Conservation (phyloP, 2,329 filamentous ascomycete species). For the Geosmithia flava region DNA sequence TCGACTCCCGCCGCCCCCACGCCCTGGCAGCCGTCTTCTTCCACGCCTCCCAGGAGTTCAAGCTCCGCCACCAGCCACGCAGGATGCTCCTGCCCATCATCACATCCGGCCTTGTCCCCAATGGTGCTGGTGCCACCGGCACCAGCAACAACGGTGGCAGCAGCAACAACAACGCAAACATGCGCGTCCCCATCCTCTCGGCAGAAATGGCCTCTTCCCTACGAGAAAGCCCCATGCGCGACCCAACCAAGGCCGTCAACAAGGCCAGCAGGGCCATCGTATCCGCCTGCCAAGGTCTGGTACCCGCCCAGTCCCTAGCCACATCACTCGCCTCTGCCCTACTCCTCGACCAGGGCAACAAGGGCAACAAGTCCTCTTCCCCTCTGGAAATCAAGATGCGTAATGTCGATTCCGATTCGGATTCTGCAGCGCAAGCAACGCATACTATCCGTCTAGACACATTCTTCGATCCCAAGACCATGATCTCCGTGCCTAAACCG, state of each 20-base stretch:
- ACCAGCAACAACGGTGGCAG: background rate
- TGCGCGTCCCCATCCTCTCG: background rate
- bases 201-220: background rate
- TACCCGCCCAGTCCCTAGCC: background rate
- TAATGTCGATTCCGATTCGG: background rate
- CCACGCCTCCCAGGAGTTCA: slow-evolving; percentile 7
- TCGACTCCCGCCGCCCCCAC: slow-evolving; percentile 14
- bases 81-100: background rate
- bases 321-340: background rate
- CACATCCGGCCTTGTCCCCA: background rate
- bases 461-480: background rate
- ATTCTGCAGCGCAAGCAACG: background rate
- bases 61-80: background rate
- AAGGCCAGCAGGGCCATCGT: background rate
- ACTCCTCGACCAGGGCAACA: background rate
- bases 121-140: too few relatives aligned
- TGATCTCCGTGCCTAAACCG: background rate
- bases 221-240: background rate
- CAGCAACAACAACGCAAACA: too few relatives aligned
- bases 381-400: background rate
- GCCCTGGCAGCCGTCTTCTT: slow-evolving; percentile 18
- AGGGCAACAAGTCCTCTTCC: background rate
- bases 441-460: background rate
- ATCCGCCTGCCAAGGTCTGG: background rate
- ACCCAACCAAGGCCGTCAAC: background rate